Percentiles rank a stretch among this genome's conserved stretches.
Evolutionary conservation across 2,329 filamentous ascomycete species (phyloP).

Genomic region (Cladosporium halotolerans): DNA sequence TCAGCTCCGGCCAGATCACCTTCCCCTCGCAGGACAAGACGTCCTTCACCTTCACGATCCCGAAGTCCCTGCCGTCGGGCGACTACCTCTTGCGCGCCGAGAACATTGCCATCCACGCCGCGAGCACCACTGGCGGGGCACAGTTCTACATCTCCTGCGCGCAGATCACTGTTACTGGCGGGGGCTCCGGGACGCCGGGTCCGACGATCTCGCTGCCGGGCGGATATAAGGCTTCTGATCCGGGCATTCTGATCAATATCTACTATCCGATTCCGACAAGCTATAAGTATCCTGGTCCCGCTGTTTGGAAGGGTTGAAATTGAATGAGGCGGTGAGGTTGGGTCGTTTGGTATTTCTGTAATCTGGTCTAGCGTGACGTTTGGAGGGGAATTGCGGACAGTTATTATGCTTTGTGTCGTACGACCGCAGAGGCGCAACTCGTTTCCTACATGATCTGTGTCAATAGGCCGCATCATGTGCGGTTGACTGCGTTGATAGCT

Average conservation of each 20-base stretch:
- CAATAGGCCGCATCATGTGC: too few relatives aligned
- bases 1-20: constrained; percentile 2
- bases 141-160: constrained; percentile 35
- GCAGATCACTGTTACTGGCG: constrained; percentile 15
- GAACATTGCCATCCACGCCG: constrained; percentile 49
- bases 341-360: too few relatives aligned
- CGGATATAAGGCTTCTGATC: constrained; percentile 37
- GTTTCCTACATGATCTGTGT: too few relatives aligned
- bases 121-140: constrained; percentile 28
- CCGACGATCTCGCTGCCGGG: constrained; percentile 30
- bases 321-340: too few relatives aligned
- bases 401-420: too few relatives aligned
- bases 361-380: too few relatives aligned
- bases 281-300: constrained; percentile 32
- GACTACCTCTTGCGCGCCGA: constrained; percentile 53
- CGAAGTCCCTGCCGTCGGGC: constrained; percentile 46
- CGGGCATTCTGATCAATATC: constrained; percentile 38
- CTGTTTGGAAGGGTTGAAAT: constrained; percentile 14
- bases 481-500: too few relatives aligned
- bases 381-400: too few relatives aligned
- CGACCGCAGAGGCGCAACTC: too few relatives aligned
- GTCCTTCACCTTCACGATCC: constrained; percentile 34
- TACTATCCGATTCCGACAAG: constrained; percentile 24
- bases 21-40: constrained; percentile 12
- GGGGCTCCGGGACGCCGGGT: constrained; percentile 21